Base-by-base conservation (phyloP, 768 basidiomycete species). In the Tulasnella sp. region DNA sequence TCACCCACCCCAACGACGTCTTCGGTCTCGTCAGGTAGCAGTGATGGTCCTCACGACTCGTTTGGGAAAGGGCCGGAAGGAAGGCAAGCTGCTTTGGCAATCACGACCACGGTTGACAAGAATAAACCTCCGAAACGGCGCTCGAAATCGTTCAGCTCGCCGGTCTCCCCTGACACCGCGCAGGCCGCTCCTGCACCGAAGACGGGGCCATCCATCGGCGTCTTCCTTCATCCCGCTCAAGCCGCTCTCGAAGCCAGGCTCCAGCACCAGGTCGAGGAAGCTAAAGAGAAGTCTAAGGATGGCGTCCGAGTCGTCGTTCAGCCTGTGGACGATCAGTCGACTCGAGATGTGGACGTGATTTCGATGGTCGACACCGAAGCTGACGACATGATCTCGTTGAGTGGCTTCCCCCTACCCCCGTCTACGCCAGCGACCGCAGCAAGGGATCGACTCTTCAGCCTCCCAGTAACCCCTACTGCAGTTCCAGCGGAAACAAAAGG, bases 331-430 rank as follows among this genome's bases (percentile, higher is more conserved):
- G 35, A 61, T 29, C 35, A 70, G 7, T 42, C 51, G 10, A 32
- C 44, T 46, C 70, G 70, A 16, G 69, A 77, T 16, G 77, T 70
- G 37, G 77, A 77, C 32, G 67, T 70, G 15, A 70, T 77, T 39
- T 70, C 77, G 29, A 67, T 77, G 42, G 44, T 69, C 13, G 77
- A 77, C 29, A 72, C 67, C 20, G 55, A 77, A 40, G 29, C 70
- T 15, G 75, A 75, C 40, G 77, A 77, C 39, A 23, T 44, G 26
- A 48, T 77, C 26, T 77, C 77, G 16, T 40, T 77, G 26, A 77
- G 77, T 18, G 51, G 70, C 2, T 77, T 77, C 70, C 77, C 77
- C 37, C 35, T 70, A 11, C 77, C 77, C 23, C 77, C 77, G 26
- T 77, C 70, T 23, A 67, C 61, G 26, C 26, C 61, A 51, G 48